Percentiles rank a stretch among this genome's conserved stretches.
These are phyloP conservation scores for Teratosphaeria nubilosa DNA, from an alignment of 2,329 filamentous ascomycete genomes.

Conservation along the genomic window DNA sequence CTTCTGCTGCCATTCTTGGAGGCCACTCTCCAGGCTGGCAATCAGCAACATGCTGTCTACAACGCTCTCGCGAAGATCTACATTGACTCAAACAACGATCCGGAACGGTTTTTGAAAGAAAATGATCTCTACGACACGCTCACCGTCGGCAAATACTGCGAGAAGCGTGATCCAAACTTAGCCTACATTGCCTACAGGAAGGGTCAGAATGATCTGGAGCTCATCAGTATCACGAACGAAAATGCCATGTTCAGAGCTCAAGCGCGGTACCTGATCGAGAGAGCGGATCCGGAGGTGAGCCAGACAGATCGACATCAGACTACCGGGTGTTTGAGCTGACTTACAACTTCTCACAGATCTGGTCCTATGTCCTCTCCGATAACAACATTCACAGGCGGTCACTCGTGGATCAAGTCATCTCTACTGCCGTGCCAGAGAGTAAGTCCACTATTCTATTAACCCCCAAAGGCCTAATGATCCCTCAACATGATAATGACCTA, in stretches of 20 bases:
- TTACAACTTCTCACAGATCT: slow-evolving; percentile 42
- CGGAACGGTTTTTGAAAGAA: slow-evolving; percentile 93
- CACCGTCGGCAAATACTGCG: slow-evolving; percentile 91
- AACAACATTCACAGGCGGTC: slow-evolving; percentile 95
- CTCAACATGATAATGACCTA: background rate
- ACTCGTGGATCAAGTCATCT: slow-evolving; percentile 90
- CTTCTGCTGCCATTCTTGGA: slow-evolving; percentile 92
- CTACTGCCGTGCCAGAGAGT: slow-evolving; percentile 60
- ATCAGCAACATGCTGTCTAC: slow-evolving; percentile 92
- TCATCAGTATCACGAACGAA: slow-evolving; percentile 97
- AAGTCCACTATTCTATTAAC: background rate
- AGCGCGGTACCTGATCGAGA: slow-evolving; percentile 85
- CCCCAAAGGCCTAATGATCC: background rate
- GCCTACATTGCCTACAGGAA: slow-evolving; percentile 93
- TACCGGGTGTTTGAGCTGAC: background rate
- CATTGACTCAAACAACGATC: slow-evolving; percentile 97
- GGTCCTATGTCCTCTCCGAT: slow-evolving; percentile 86
- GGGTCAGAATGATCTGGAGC: slow-evolving; percentile 92
- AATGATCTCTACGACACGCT: slow-evolving; percentile 95
- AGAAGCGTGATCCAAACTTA: slow-evolving; percentile 94
- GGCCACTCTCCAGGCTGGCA: slow-evolving; percentile 75
- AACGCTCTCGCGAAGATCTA: slow-evolving; percentile 99
- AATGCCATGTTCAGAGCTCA: slow-evolving; percentile 99
- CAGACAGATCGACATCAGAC: slow-evolving; percentile 3
- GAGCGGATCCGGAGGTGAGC: slow-evolving; percentile 60